Evolutionary conservation across 495 filamentous ascomycete genomes (phyloP), one percentile per base, ranked within the genome.

Genomic region (Jackrogersella multiformis): DNA sequence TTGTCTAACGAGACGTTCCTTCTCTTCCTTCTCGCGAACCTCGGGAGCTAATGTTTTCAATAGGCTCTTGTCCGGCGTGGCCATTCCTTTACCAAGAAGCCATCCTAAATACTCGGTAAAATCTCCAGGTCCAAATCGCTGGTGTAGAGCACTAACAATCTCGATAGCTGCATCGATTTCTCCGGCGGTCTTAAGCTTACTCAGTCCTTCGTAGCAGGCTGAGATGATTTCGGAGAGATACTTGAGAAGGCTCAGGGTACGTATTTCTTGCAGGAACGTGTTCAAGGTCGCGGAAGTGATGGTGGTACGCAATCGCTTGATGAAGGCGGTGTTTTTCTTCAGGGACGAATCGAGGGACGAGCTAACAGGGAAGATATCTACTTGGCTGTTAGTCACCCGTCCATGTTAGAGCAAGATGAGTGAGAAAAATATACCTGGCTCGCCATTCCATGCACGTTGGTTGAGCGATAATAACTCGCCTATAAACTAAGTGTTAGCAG

Each of bases 281-380:
- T 86, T 81, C 38, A 92, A 84, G 42, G 90, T 89, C 49, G 92
- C 84, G 48, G 91, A 81, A 59, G 87, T 93, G 63, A 98, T 89
- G 38, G 93, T 91, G 24, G 95, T 97, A 34, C 95, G 92, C 32
- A 98, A 84, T 54, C 96, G 90, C 78, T 97, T 97, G 76, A 99
- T 99, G 77, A 98, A 97, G 60, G 94, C 94, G 10, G 95, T 99
- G 73, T 99, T 99, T 79, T 98, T 99, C 83, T 97, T 98, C 70
- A 99, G 84, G 28, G 94, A 94, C 15, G 96, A 97, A 76, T 99
- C 96, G 64, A 99, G 89, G 23, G 92, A 91, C 58, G 86, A 84
- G 76, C 83, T 86, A 61, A 94, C 87, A 32, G 87, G 84, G 74
- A 96, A 96, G 30, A 96, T 78, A 81, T 91, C 94, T 97, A 70